Base-by-base conservation (phyloP, 495 filamentous ascomycete genomes). In the Aspergillus ostianus region DNA sequence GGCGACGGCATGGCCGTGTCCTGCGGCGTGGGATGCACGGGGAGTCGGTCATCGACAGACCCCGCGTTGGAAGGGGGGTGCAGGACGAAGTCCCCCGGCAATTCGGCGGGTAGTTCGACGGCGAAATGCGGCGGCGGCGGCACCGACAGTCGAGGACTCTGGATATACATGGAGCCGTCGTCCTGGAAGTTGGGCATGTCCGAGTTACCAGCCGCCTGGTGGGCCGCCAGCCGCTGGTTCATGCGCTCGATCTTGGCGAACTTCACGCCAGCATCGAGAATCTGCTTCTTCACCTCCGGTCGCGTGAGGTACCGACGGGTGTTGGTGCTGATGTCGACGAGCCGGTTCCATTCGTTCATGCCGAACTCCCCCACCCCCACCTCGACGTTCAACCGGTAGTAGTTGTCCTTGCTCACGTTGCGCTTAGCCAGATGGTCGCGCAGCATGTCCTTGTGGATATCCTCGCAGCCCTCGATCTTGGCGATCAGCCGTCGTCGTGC, bases 291-390 rank as follows among this genome's bases (percentile, higher is more conserved):
- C 41, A 94, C 88, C 13, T 88, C 86, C 15, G 80, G 77, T 61
- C 86, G 86, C 6, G 77, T 73, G n/a, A 98, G 82, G 69, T 98
- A 98, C 56, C 85, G 84, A 47, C 89, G 83, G 0, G 94, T 98
- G 68, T 87, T 90, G 41, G 91, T 97, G 74, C 88, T 92, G 72
- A 98, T 97, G 47, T 98, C 93, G 32, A 89, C 87, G 15, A 98
- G 78, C 5, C 94, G 85, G 68, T 91, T 85, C 93, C 94, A 98
- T 57, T 98, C 94, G 69, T 98, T 98, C 91, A 98, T 96, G 51
- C 90, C 93, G 69, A 97, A 97, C 67, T 98, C 95, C 47, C 94
- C 94, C 21, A 98, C 95, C 0, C 94, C 95, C 6, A 97, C 89
- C 67, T 98, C 93, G 23, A 97, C 94, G 61, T 98, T 98, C 26